Percentiles rank a stretch among this genome's conserved stretches.
These are phyloP conservation scores for Pulveroboletus ravenelii DNA, from an alignment of 768 basidiomycete species.

Conservation along the genomic window DNA sequence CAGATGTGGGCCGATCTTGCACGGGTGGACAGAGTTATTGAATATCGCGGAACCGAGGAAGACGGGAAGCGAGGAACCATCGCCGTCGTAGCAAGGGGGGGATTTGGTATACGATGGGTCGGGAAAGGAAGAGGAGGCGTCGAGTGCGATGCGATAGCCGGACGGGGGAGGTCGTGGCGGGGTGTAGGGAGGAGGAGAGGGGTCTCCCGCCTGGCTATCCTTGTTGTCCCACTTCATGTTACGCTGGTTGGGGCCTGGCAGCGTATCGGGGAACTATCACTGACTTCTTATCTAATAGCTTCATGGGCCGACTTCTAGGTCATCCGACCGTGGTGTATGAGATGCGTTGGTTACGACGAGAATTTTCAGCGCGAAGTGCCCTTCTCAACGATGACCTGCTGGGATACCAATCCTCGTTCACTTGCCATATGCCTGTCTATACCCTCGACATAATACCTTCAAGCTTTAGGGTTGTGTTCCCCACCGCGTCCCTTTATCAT, in stretches of 20 bases:
- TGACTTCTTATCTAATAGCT: no score
- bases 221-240: constrained; percentile 10
- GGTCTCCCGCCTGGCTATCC: constrained; percentile 1
- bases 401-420: no score
- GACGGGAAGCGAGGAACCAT: constrained; percentile 48
- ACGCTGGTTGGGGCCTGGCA: no score
- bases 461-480: no score
- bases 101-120: constrained; percentile 36
- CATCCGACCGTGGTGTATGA: no score
- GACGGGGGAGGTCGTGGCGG: constrained; percentile 45
- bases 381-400: no score
- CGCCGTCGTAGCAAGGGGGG: constrained; percentile 53
- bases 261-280: no score
- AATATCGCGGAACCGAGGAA: constrained; percentile 75
- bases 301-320: no score
- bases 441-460: no score
- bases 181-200: constrained; percentile 17
- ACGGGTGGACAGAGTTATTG: constrained; percentile 67
- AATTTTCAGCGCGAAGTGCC: constrained; percentile 16
- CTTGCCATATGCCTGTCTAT: no score
- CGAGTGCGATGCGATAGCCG: constrained; percentile 60
- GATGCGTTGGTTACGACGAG: constrained; percentile 21
- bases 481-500: no score
- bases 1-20: constrained; percentile 71
- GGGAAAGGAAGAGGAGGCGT: constrained; percentile 37